Conservation (phyloP, 768 basidiomycete species). For the Clitopilus passeckerianus region DNA sequence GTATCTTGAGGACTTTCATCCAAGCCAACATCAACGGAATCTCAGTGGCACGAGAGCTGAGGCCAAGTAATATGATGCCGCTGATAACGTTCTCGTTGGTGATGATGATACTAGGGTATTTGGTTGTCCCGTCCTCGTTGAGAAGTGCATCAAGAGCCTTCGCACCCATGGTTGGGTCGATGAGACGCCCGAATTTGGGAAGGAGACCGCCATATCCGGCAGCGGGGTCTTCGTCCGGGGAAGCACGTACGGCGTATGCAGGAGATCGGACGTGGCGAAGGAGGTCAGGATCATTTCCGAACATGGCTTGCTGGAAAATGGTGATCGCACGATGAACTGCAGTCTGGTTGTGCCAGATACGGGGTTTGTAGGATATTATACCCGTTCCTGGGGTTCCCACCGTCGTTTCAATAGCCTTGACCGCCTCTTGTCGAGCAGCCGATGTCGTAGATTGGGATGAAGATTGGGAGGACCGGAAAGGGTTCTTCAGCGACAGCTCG, state of each 20-base stretch:
- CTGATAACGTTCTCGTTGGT: constrained; percentile 48
- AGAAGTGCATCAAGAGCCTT: constrained; percentile 18
- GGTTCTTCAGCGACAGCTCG: constrained; percentile 32
- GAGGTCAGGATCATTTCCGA: constrained; percentile 38
- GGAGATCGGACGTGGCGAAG: constrained; percentile 10
- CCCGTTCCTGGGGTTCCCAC: constrained; percentile 19
- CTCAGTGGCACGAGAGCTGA: constrained; percentile 43
- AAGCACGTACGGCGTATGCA: constrained; percentile 22
- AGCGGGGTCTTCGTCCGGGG: constrained; percentile 17
- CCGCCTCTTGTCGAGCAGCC: constrained; percentile 17
- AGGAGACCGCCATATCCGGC: constrained; percentile 4
- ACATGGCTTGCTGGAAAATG: constrained; percentile 50
- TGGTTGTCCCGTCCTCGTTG: constrained; percentile 8
- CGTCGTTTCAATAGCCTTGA: constrained; percentile 20
- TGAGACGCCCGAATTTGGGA: constrained; percentile 4
- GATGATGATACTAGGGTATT: constrained; percentile 31
- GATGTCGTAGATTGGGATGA: neutral
- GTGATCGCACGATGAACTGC: constrained; percentile 45
- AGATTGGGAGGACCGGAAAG: constrained; percentile 19
- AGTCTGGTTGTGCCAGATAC: constrained; percentile 39
- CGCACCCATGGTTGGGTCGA: constrained; percentile 15
- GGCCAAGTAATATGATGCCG: constrained; percentile 59
- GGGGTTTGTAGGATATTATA: constrained; percentile 23
- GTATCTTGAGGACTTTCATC: constrained; percentile 60
- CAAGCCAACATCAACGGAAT: constrained; percentile 67